These are phyloP conservation scores for Spathaspora arborariae DNA, from an alignment of 805 yeast species.

Conservation along the genomic window DNA sequence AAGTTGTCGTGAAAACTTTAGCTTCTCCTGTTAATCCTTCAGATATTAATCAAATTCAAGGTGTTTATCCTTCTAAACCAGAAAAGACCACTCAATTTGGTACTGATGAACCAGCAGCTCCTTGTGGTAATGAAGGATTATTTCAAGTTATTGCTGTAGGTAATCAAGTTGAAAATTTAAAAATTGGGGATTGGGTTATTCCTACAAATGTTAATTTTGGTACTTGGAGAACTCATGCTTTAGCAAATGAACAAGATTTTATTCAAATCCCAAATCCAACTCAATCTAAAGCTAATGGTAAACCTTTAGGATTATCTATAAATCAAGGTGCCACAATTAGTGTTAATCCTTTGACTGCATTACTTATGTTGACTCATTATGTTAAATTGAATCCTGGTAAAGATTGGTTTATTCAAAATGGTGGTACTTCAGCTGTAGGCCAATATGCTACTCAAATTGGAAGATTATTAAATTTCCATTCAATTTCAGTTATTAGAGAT, in stretches of 20 bases:
- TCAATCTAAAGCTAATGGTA: slow-evolving; percentile 41
- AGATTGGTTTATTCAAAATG: slow-evolving; percentile 94
- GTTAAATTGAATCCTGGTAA: slow-evolving; percentile 53
- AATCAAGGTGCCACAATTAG: slow-evolving; percentile 82
- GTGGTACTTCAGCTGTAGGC: slow-evolving; percentile 95
- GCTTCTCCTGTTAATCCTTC: slow-evolving; percentile 43
- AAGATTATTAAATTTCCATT: slow-evolving; percentile 70
- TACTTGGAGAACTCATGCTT: slow-evolving; percentile 78
- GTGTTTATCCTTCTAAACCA: slow-evolving; percentile 44
- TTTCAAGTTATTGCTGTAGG: slow-evolving; percentile 78
- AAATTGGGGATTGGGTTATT: slow-evolving; percentile 82
- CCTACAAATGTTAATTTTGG: slow-evolving; percentile 80
- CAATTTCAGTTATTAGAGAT: slow-evolving; percentile 84
- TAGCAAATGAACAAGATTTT: slow-evolving; percentile 50
- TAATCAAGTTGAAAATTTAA: slow-evolving; percentile 40
- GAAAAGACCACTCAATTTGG: slow-evolving; percentile 52
- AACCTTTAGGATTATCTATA: slow-evolving; percentile 27
- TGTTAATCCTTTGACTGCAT: slow-evolving; percentile 93
- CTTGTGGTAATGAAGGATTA: slow-evolving; percentile 95
- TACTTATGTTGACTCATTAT: slow-evolving; percentile 75
- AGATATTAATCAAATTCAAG: slow-evolving; percentile 45
- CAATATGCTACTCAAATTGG: slow-evolving; percentile 88
- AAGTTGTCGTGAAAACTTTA: slow-evolving; percentile 31
- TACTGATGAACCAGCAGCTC: slow-evolving; percentile 61
- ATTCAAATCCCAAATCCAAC: slow-evolving; percentile 53